Conservation (phyloP, 192 early-diverging fungal species). For the Physocladia obscura region DNA sequence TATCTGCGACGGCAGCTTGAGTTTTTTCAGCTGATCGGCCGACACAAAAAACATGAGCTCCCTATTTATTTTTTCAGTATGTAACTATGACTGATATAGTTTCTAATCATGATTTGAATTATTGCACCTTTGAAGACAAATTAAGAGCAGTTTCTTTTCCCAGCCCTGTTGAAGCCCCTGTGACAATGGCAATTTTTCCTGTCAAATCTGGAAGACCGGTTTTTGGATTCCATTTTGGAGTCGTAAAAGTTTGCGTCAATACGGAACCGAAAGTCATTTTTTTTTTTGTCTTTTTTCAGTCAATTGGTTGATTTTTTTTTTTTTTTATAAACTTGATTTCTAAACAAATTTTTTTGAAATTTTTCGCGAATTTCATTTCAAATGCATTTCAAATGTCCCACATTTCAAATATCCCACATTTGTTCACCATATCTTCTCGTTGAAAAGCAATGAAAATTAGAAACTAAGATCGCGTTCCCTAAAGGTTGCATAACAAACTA, state of each 20-base stretch:
- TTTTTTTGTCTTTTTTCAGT: too few relatives aligned
- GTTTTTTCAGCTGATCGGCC: background rate
- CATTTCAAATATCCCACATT: too few relatives aligned
- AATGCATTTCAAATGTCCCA: too few relatives aligned
- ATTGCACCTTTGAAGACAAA: background rate
- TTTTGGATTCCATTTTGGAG: background rate
- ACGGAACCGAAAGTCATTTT: background rate
- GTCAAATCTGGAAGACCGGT: slow-evolving; percentile 23
- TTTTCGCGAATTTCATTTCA: too few relatives aligned
- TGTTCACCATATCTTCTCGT: too few relatives aligned
- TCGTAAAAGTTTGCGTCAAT: background rate
- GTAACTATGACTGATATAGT: background rate
- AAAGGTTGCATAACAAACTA: too few relatives aligned
- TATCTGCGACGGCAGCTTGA: background rate
- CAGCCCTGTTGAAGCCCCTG: slow-evolving; percentile 14
- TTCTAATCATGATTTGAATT: background rate
- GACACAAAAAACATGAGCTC: background rate
- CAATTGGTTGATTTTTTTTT: too few relatives aligned
- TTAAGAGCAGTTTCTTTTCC: background rate
- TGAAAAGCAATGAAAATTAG: too few relatives aligned
- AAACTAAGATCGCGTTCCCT: too few relatives aligned
- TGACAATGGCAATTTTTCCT: slow-evolving; percentile 31
- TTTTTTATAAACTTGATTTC: too few relatives aligned
- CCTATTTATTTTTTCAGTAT: background rate
- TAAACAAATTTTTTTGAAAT: too few relatives aligned